Percentiles rank a stretch among this genome's conserved stretches.
phyloP scores from a whole-genome alignment of 2,329 filamentous ascomycete genomes.

The Ceratocystiopsis sp. region DNA sequence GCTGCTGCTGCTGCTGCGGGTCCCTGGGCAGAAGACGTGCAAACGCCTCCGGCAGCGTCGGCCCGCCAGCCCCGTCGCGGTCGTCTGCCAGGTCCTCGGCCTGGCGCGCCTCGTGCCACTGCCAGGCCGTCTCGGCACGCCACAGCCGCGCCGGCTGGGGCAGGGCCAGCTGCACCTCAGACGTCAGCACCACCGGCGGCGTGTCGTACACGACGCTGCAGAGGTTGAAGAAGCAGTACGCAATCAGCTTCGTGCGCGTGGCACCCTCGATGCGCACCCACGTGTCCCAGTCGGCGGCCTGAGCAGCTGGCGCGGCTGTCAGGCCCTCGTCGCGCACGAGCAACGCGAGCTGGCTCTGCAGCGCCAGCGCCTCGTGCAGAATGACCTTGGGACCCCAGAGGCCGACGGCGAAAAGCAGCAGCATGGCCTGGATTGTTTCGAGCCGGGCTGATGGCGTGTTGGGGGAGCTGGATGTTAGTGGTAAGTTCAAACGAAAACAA shows the following conservation, averaged over 20 bases:
- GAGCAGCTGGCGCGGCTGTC: not conserved
- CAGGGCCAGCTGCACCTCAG: slow-evolving; percentile 37
- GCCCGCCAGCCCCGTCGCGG: too few relatives aligned
- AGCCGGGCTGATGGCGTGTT: slow-evolving; percentile 42
- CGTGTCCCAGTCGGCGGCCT: slow-evolving; percentile 33
- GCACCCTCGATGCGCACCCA: slow-evolving; percentile 41
- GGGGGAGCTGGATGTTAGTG: slow-evolving; percentile 25
- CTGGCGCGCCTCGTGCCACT: slow-evolving; percentile 41
- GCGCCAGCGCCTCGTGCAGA: slow-evolving; percentile 38
- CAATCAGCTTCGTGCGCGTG: slow-evolving; percentile 41
- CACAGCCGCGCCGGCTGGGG: slow-evolving; percentile 39
- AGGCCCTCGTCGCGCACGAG: slow-evolving; percentile 42
- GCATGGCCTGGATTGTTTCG: slow-evolving; percentile 47
- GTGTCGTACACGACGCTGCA: slow-evolving; percentile 46
- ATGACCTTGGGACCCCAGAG: slow-evolving; percentile 45
- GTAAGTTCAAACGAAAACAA: not conserved
- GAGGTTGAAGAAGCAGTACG: slow-evolving; percentile 46
- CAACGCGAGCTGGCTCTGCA: slow-evolving; percentile 41
- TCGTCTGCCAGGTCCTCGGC: too few relatives aligned
- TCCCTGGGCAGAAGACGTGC: slow-evolving; percentile 35
- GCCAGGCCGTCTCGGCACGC: slow-evolving; percentile 38
- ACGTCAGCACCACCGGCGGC: slow-evolving; percentile 38
- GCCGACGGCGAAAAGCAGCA: slow-evolving; percentile 42
- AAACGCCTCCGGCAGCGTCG: slow-evolving; percentile 40
- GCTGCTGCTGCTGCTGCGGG: too few relatives aligned